phyloP scores from a whole-genome alignment of 192 early-diverging fungal genomes.

The Kickxella alabastrina region DNA sequence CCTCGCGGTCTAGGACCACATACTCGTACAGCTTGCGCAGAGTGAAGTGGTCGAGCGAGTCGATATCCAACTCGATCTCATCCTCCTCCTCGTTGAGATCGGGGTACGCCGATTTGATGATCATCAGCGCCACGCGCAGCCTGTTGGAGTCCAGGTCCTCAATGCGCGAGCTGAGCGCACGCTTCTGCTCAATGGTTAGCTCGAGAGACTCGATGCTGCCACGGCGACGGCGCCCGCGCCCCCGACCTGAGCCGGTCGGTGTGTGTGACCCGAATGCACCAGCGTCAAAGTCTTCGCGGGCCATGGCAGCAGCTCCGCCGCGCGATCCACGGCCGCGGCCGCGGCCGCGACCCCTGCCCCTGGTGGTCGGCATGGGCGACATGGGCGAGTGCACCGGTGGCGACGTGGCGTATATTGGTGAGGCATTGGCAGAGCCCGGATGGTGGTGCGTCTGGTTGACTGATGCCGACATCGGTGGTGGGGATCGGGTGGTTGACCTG shows the following conservation, averaged over 20 bases:
- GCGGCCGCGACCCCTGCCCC: conserved; percentile 17
- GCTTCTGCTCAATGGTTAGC: conserved; percentile 85
- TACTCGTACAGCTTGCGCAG: conserved; percentile 83
- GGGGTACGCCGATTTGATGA: conserved; percentile 50
- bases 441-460: conserved; percentile 18
- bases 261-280: conserved; percentile 2
- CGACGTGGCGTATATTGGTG: conserved; percentile 30
- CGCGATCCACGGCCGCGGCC: conserved; percentile 41
- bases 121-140: conserved; percentile 42
- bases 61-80: conserved; percentile 96
- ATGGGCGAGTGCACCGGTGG: conserved; percentile 14
- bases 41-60: conserved; percentile 76
- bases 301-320: conserved; percentile 24
- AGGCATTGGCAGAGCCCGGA: conserved; percentile 10
- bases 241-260: conserved; percentile 22
- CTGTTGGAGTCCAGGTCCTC: conserved; percentile 34
- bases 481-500: conserved; percentile 40
- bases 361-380: not conserved
- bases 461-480: conserved; percentile 31
- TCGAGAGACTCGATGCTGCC: conserved; percentile 50
- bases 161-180: conserved; percentile 61
- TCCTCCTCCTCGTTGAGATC: conserved; percentile 62
- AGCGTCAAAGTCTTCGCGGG: conserved; percentile 21
- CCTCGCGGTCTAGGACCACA: conserved; percentile 60
- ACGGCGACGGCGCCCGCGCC: conserved; percentile 27